phyloP scores from a whole-genome alignment of 2,329 filamentous ascomycete species.

The Dryadomyces quercivorus region DNA sequence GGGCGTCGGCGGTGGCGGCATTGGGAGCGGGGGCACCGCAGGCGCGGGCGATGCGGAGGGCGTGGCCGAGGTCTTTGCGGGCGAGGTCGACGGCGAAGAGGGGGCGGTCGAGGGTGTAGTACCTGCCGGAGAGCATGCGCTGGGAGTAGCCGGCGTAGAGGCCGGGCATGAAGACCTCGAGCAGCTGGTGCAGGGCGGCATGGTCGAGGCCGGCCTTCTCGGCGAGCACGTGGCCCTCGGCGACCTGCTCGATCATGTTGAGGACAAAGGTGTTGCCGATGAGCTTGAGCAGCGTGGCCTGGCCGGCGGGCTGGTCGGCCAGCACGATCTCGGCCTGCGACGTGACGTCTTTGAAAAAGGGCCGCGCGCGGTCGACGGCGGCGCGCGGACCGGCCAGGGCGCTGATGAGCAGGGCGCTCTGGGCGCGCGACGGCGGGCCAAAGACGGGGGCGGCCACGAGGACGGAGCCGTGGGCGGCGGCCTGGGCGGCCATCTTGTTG shows the following conservation, averaged over 20 bases:
- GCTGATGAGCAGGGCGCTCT: slow-evolving; percentile 57
- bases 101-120: slow-evolving; percentile 64
- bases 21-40: slow-evolving; percentile 51
- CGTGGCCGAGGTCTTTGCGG: slow-evolving; percentile 71
- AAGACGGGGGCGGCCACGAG: slow-evolving; percentile 67
- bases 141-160: slow-evolving; percentile 63
- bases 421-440: slow-evolving; percentile 58
- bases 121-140: slow-evolving; percentile 64
- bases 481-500: slow-evolving; percentile 46
- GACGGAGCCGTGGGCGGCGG: slow-evolving; percentile 48
- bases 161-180: slow-evolving; percentile 64
- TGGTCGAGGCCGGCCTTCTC: slow-evolving; percentile 70
- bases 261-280: slow-evolving; percentile 80
- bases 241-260: slow-evolving; percentile 68
- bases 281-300: slow-evolving; percentile 63
- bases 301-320: slow-evolving; percentile 52
- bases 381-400: slow-evolving; percentile 56
- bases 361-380: slow-evolving; percentile 51
- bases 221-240: slow-evolving; percentile 66
- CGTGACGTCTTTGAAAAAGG: slow-evolving; percentile 63
- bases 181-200: slow-evolving; percentile 56
- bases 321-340: slow-evolving; percentile 59
- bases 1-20: slow-evolving; percentile 54
- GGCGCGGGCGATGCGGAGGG: slow-evolving; percentile 49
- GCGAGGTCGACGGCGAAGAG: slow-evolving; percentile 74